A percentile compares a stretch with the other conserved stretches of the same genome.
Evolutionary conservation across 129 eudicot species (phyloP).

Genomic region (Flaveria robusta): DNA sequence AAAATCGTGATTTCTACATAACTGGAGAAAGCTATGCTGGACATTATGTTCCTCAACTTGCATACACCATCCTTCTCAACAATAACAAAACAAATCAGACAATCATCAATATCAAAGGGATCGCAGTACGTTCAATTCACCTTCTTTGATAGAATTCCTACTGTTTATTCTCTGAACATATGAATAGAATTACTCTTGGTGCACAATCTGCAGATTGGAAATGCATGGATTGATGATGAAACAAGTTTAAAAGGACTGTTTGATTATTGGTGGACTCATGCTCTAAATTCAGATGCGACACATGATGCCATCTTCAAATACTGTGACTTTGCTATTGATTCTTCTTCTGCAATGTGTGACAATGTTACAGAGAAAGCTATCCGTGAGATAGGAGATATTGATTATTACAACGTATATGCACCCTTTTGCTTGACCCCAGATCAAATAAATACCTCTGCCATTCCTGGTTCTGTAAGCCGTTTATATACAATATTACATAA

Average conservation of each 20-base stretch:
- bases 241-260: conserved; percentile 30
- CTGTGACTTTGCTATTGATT: conserved; percentile 33
- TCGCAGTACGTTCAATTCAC: conserved; percentile 40
- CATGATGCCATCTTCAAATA: conserved; percentile 29
- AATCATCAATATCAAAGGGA: conserved; percentile 47
- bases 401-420: conserved; percentile 42
- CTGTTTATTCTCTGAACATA: background rate
- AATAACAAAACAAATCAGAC: conserved; percentile 42
- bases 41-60: conserved; percentile 55
- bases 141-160: background rate
- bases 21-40: conserved; percentile 60
- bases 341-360: conserved; percentile 25
- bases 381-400: conserved; percentile 30
- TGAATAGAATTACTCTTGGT: background rate
- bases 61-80: conserved; percentile 35
- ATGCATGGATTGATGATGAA: conserved; percentile 47
- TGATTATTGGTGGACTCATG: conserved; percentile 50
- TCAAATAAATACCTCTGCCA: conserved; percentile 19
- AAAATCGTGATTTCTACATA: conserved; percentile 48
- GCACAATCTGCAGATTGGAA: conserved; percentile 39
- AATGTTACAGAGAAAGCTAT: background rate
- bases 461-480: conserved; percentile 32
- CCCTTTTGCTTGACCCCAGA: conserved; percentile 34
- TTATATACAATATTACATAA: background rate
- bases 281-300: conserved; percentile 43